Evolutionary conservation across 2,329 filamentous ascomycete species (phyloP), one percentile per base, ranked within the genome.

Genomic region (Neonectria neomacrospora): DNA sequence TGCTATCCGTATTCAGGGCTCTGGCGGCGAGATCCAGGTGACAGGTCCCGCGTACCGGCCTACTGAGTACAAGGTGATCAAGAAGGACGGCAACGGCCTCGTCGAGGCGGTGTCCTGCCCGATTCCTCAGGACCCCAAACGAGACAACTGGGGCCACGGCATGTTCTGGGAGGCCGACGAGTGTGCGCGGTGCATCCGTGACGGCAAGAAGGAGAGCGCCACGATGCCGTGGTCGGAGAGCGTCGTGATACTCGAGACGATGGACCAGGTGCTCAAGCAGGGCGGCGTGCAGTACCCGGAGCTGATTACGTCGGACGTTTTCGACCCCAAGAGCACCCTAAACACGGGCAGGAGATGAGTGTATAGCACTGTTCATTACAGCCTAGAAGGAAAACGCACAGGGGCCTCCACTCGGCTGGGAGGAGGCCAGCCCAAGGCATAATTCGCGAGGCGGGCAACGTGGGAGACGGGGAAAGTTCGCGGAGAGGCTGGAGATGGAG

Each of bases 141-240:
- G 82, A 32, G 74, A 79, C 26, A 69, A 74, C 67, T 84, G 80
- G 80, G 93, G 92, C 11, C 90, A 93, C 67, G 93, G 93, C 53
- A 96, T 96, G 92, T 96, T 93, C 80, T 95, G 90, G 90, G 91
- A 94, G 77, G 92, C 92, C 1, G 92, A 94, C 76, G 92, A 93
- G 81, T 90, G 88, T 67, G 92, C 90, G 28, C 84, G 89, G 48
- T 92, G 91, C 69, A 75, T 97, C 61, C 83, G 90, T 45, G 93
- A 96, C 75, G 92, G 93, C 22, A 88, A 88, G 79, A 86, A 90
- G 73, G 90, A 97, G 82, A 93, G 92, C 75, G 84, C 86, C 51
- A 85, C 85, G 12, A 80, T 96, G 78, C 88, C 90, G 20, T 87
- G 88, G 82, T 84, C 87, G 48, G 94, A 97, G 84, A 95, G 91